A percentile compares a stretch with the other conserved stretches of the same genome.
phyloP scores from a whole-genome alignment of 2,329 filamentous ascomycete genomes.

The Acarospora socialis region DNA sequence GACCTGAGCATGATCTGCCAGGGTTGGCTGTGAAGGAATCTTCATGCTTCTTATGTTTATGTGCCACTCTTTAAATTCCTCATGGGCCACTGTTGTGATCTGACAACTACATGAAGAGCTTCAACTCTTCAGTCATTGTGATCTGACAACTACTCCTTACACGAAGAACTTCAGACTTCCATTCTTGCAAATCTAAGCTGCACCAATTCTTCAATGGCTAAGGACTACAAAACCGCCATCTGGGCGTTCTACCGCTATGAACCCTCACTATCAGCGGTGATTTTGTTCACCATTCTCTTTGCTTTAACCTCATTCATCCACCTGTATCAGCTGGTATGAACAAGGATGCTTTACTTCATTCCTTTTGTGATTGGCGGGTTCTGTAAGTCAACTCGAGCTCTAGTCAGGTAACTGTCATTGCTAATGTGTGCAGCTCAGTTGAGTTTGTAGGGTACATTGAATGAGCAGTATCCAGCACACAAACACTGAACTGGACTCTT shows the following conservation, averaged over 20 bases:
- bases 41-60: too few species aligned
- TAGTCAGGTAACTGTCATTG: constrained; percentile 6
- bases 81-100: too few species aligned
- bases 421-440: constrained; percentile 22
- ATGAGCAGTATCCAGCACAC: constrained; percentile 28
- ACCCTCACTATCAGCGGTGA: constrained; percentile 31
- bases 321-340: constrained; percentile 23
- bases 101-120: too few species aligned
- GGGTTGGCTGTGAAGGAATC: too few species aligned
- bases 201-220: too few species aligned
- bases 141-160: too few species aligned
- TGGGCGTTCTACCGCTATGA: constrained; percentile 37
- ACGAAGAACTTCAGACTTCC: too few species aligned
- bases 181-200: too few species aligned
- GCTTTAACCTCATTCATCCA: constrained; percentile 25
- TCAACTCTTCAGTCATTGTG: too few species aligned
- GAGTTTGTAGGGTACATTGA: constrained; percentile 40
- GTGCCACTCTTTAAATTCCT: too few species aligned
- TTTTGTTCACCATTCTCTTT: constrained; percentile 30
- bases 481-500: constrained; percentile 31
- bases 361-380: constrained; percentile 38
- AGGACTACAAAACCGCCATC: too few species aligned
- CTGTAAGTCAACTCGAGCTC: constrained; percentile 24
- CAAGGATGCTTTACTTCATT: constrained; percentile 36
- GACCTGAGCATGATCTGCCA: too few species aligned